Conservation (phyloP, 2,329 filamentous ascomycete genomes). For the Aspergillus flavus region DNA sequence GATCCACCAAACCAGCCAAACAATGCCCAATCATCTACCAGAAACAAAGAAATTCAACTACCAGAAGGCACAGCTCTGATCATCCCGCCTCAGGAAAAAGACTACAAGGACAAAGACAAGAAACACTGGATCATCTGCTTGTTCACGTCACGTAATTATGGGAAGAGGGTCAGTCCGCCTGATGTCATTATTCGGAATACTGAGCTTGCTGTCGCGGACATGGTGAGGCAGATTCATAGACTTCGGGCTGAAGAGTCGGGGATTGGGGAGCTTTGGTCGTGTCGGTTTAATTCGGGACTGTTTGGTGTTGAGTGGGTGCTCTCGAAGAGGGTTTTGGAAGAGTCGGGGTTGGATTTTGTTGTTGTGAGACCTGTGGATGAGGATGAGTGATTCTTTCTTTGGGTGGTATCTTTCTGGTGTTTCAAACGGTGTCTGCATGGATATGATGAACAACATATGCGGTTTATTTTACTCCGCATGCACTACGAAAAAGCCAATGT, state of each 20-base stretch:
- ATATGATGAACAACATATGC: not conserved
- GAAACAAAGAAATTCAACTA: constrained; percentile 20
- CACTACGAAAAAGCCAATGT: not conserved
- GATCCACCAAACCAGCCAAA: constrained; percentile 4
- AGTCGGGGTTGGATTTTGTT: constrained; percentile 37
- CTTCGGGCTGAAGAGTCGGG: constrained; percentile 20
- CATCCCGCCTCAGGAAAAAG: constrained; percentile 52
- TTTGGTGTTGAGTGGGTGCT: constrained; percentile 59
- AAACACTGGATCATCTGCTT: constrained; percentile 61
- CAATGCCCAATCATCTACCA: constrained; percentile 3
- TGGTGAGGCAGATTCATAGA: constrained; percentile 48
- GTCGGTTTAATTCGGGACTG: constrained; percentile 60
- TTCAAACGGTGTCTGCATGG: not conserved
- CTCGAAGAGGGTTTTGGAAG: constrained; percentile 49
- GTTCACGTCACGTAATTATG: constrained; percentile 58
- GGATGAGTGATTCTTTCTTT: constrained; percentile 1
- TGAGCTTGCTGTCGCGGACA: constrained; percentile 49
- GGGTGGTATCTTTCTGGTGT: not conserved
- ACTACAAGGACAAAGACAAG: constrained; percentile 27
- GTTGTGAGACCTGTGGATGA: constrained; percentile 34
- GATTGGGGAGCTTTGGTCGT: constrained; percentile 41
- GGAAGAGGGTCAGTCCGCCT: constrained; percentile 41
- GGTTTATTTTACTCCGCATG: not conserved
- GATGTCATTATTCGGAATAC: constrained; percentile 54
- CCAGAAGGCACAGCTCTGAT: constrained; percentile 54